Conservation (phyloP, 2,329 filamentous ascomycete species). For the Microcera coccophila region DNA sequence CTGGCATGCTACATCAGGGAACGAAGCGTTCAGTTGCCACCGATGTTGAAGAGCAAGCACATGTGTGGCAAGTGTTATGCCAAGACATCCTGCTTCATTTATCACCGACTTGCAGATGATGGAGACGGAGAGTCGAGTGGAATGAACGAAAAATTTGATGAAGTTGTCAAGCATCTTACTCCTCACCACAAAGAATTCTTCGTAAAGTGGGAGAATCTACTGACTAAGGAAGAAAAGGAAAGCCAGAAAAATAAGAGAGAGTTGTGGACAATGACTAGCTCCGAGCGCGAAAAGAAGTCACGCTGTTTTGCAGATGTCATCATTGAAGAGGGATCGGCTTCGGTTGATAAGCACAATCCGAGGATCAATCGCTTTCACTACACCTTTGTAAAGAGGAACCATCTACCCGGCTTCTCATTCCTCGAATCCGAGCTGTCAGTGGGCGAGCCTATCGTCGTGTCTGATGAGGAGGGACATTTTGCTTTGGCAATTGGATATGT, state of each 20-base stretch:
- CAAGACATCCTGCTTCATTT: constrained; percentile 85
- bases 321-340: constrained; percentile 71
- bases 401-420: constrained; percentile 69
- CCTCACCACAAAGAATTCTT: constrained; percentile 78
- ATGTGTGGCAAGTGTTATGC: constrained; percentile 87
- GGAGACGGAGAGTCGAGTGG: constrained; percentile 79
- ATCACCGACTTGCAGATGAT: constrained; percentile 84
- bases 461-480: constrained; percentile 92
- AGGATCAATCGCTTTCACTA: constrained; percentile 94
- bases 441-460: constrained; percentile 93
- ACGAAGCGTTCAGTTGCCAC: constrained; percentile 72
- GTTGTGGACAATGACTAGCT: constrained; percentile 92
- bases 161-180: constrained; percentile 73
- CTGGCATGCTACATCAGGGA: constrained; percentile 82
- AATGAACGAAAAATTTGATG: constrained; percentile 76
- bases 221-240: constrained; percentile 93
- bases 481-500: constrained; percentile 91
- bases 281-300: constrained; percentile 80
- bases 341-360: constrained; percentile 63
- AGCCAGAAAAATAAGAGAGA: constrained; percentile 82
- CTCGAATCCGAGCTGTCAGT: constrained; percentile 81
- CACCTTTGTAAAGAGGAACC: constrained; percentile 69
- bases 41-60: constrained; percentile 78
- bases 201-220: constrained; percentile 85
- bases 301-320: constrained; percentile 87